Percentiles rank a stretch among this genome's conserved stretches.
phyloP scores from a whole-genome alignment of 768 basidiomycete species.

The Chalciporus sphaerocephalus region DNA sequence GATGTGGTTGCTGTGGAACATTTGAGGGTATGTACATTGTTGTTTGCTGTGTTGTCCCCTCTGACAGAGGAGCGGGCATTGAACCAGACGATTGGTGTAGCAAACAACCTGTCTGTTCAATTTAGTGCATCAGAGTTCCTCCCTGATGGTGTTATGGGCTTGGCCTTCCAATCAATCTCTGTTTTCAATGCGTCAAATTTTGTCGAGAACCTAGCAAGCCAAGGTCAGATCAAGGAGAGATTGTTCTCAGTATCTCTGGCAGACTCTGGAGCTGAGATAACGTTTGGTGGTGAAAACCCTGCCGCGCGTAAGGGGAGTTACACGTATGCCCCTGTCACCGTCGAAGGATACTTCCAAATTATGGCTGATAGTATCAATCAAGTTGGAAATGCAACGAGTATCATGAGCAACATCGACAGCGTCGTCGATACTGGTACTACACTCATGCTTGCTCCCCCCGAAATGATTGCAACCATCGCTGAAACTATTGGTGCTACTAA shows the following conservation, averaged over 20 bases:
- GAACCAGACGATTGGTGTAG: conserved; percentile 13
- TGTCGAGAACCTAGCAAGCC: conserved; percentile 39
- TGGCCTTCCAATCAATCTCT: conserved; percentile 41
- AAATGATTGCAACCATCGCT: conserved; percentile 20
- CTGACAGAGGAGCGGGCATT: conserved; percentile 8
- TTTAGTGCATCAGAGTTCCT: conserved; percentile 2
- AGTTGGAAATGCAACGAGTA: background rate
- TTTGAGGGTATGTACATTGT: conserved; percentile 4
- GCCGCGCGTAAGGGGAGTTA: no score
- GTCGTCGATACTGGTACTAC: conserved; percentile 15
- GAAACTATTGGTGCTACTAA: conserved; percentile 16
- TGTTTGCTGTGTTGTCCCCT: background rate
- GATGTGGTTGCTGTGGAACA: conserved; percentile 13
- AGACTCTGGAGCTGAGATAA: no score
- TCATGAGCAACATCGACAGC: background rate
- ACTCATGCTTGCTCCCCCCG: background rate
- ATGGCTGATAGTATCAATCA: background rate
- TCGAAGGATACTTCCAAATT: conserved; percentile 4
- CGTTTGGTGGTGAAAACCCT: no score
- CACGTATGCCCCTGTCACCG: no score
- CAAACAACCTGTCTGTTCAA: conserved; percentile 1
- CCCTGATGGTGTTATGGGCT: conserved; percentile 33
- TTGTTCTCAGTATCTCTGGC: no score
- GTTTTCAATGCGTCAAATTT: conserved; percentile 31
- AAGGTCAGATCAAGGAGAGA: conserved; percentile 33